Conservation (phyloP, 179 eudicot genomes). For the Silene coronaria region DNA sequence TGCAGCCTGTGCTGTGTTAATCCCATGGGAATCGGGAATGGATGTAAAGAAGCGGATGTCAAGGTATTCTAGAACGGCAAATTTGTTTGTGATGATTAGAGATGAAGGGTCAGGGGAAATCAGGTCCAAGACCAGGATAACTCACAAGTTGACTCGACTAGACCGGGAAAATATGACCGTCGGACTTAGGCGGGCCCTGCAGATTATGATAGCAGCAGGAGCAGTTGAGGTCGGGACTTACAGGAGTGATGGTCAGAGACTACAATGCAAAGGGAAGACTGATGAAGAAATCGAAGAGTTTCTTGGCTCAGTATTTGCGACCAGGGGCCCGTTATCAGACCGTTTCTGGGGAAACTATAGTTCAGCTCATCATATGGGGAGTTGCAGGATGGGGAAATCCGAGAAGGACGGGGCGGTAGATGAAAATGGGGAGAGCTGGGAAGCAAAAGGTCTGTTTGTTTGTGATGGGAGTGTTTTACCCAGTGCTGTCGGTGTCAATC, state of each 20-base stretch:
- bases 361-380: constrained; percentile 82
- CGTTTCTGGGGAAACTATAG: constrained; percentile 43
- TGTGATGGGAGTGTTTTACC: constrained; percentile 73
- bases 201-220: constrained; percentile 70
- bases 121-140: constrained; percentile 29
- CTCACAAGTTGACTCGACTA: constrained; percentile 15
- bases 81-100: constrained; percentile 49
- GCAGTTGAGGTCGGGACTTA: constrained; percentile 81
- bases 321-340: constrained; percentile 36
- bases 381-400: constrained; percentile 60
- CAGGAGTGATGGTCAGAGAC: constrained; percentile 61
- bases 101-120: constrained; percentile 44
- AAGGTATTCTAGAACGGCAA: constrained; percentile 55
- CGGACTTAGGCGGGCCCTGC: constrained; percentile 41
- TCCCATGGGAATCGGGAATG: constrained; percentile 58
- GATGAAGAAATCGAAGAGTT: constrained; percentile 48
- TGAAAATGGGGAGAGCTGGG: constrained; percentile 76
- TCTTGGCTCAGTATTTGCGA: constrained; percentile 42
- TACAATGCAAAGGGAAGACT: constrained; percentile 46
- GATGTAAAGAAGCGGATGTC: constrained; percentile 42
- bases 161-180: constrained; percentile 50
- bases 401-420: constrained; percentile 59
- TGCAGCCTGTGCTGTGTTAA: constrained; percentile 49
- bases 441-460: constrained; percentile 59
- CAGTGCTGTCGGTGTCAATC: constrained; percentile 70